Evolutionary conservation across 75 land plant genomes (phyloP), one percentile per base, ranked within the genome.

Genomic region (Sequoia sempervirens): DNA sequence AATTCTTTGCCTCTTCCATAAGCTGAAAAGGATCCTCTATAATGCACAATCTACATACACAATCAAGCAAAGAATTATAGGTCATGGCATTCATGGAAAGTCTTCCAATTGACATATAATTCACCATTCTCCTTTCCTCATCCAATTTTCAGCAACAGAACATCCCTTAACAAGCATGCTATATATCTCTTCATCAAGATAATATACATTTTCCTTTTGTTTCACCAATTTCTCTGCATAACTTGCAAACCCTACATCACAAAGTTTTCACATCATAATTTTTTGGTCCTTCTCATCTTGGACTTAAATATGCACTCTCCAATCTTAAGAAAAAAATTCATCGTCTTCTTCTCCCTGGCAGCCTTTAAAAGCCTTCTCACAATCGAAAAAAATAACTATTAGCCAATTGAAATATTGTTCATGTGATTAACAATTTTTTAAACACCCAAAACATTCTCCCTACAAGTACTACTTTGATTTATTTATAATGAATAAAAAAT

Each of bases 161-260:
- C n/a, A n/a, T n/a, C n/a, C n/a, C 23, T 82, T 88, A 28, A 92
- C 82, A 79, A 92, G 73, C n/a, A 78, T 50, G 72, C 89, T 85
- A 80, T 91, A 92, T 5, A 90, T 88, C 37, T 40, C 30, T 23
- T 90, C 88, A 56, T 89, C 88, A 8, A 91, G 94, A 75, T 88
- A 90, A n/a, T 88, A 83, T 83, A 84, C 87, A 58, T 85, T 38
- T 0, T 91, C 92, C 61, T 79, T 30, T 11, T 64, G 15, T 79
- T 90, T 89, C 68, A 89, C 94, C 84, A 89, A 81, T 38, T 86
- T 86, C 87, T 92, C 92, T 0, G 92, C 94, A 46, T 89, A 54
- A n/a, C 88, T 84, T 12, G 86, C 83, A 52, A 41, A 91, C 52
- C 94, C 92, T 11, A 81, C 45, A 12, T 86, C 91, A 52, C 88